These are phyloP conservation scores for Porogramme epimiltina DNA, from an alignment of 1,284 basidiomycete species.

Conservation along the genomic window DNA sequence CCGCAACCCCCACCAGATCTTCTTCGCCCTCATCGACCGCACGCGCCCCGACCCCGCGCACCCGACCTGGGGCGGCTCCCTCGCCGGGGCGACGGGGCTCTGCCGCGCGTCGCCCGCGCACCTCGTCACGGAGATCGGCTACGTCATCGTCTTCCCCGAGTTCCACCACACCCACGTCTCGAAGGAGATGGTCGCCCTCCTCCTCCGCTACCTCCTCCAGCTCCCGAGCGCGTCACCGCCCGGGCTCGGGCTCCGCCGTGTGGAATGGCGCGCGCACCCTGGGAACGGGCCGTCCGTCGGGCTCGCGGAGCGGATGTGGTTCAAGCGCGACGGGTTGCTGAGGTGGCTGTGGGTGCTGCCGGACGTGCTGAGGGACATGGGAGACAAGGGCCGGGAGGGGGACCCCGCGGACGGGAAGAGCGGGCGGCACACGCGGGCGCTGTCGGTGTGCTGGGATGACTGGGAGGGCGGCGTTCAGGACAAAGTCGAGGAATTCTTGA, in stretches of 20 bases:
- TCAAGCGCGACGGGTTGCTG: constrained; percentile 54
- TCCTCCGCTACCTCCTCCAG: constrained; percentile 59
- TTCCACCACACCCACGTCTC: constrained; percentile 71
- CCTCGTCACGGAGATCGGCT: constrained; percentile 55
- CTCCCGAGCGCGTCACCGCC: constrained; percentile 38
- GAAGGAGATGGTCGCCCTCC: constrained; percentile 59
- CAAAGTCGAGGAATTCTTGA: constrained; percentile 31
- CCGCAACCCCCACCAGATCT: constrained; percentile 20
- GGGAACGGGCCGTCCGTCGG: constrained; percentile 53
- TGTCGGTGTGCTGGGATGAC: constrained; percentile 64
- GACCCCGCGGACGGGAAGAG: constrained; percentile 38
- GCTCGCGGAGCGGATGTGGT: constrained; percentile 62
- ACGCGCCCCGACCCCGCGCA: constrained; percentile 22
- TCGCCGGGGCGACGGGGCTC: constrained; percentile 32
- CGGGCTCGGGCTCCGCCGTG: constrained; percentile 61
- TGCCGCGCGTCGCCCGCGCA: constrained; percentile 30
- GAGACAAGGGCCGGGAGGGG: constrained; percentile 31
- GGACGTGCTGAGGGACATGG: constrained; percentile 13
- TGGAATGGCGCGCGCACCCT: constrained; percentile 61
- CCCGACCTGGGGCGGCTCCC: constrained; percentile 17
- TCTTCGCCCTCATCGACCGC: constrained; percentile 33
- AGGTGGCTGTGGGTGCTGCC: constrained; percentile 55
- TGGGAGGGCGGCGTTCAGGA: constrained; percentile 57
- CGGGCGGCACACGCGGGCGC: constrained; percentile 50
- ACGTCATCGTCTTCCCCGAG: constrained; percentile 50